Percentiles rank a stretch among this genome's conserved stretches.
Evolutionary conservation across 129 eudicot genomes (phyloP).

Genomic region (Smallanthus sonchifolius): DNA sequence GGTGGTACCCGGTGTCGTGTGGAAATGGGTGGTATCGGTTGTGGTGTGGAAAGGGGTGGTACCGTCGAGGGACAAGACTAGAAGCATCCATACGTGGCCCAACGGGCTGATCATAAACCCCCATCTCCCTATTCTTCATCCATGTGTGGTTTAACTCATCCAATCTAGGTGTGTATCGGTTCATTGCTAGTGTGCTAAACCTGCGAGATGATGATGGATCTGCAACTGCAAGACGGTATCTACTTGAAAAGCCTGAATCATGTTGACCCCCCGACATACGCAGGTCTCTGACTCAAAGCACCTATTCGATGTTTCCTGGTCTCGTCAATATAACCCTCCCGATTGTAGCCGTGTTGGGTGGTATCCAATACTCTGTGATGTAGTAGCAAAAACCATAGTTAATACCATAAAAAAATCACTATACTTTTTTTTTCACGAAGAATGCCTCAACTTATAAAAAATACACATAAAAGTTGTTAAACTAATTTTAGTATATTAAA

Average conservation of each 20-base stretch:
- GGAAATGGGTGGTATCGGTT: background rate
- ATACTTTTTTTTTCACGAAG: too few relatives aligned
- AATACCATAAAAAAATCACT: too few relatives aligned
- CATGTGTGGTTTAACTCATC: slow-evolving; percentile 41
- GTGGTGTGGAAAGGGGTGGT: background rate
- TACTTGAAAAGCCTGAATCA: background rate
- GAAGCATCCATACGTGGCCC: slow-evolving; percentile 13
- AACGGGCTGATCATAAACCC: slow-evolving; percentile 18
- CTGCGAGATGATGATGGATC: background rate
- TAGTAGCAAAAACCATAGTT: background rate
- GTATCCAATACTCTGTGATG: background rate
- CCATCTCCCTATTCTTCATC: background rate
- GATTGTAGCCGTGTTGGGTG: background rate
- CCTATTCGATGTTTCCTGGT: background rate
- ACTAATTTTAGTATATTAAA: too few relatives aligned
- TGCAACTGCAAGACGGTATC: background rate
- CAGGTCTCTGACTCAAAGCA: slow-evolving; percentile 4
- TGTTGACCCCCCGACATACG: background rate
- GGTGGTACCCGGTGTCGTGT: background rate
- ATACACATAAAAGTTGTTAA: too few relatives aligned
- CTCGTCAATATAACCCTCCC: slow-evolving; percentile 1
- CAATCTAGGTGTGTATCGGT: background rate
- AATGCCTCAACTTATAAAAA: too few relatives aligned
- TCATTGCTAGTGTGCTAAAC: background rate
- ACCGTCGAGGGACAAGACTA: slow-evolving; percentile 33